Evolutionary conservation across 2,329 filamentous ascomycete genomes (phyloP).

Genomic region (Cryphonectria radicalis): DNA sequence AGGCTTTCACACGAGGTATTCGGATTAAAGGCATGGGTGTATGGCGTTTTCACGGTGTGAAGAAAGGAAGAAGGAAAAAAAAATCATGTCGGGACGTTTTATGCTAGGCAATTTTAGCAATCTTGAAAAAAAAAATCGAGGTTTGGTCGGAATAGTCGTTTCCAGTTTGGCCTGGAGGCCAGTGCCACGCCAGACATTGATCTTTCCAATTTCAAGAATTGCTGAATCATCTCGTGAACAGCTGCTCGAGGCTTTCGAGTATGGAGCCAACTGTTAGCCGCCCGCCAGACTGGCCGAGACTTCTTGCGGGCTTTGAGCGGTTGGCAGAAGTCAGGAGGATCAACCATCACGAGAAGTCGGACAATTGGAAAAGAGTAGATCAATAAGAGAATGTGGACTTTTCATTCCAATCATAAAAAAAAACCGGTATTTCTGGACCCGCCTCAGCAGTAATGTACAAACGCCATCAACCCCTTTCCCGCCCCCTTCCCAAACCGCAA

Average conservation of each 20-base stretch:
- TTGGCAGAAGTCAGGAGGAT: no score
- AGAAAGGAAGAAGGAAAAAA: background rate
- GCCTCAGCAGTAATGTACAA: background rate
- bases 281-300: no score
- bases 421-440: background rate
- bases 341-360: background rate
- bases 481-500: background rate
- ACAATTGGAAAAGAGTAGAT: background rate
- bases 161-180: background rate
- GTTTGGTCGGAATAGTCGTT: background rate
- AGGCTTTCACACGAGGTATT: background rate
- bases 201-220: no score
- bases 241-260: no score
- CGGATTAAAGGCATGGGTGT: background rate
- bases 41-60: background rate
- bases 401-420: background rate
- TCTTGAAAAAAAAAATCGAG: background rate
- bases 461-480: background rate
- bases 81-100: background rate
- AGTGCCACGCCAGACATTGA: background rate
- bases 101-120: background rate
- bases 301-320: no score
- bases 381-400: background rate
- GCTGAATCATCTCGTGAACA: no score
- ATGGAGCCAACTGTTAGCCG: no score